Conservation (phyloP, 306 rosid genomes). For the Rosa persica region DNA sequence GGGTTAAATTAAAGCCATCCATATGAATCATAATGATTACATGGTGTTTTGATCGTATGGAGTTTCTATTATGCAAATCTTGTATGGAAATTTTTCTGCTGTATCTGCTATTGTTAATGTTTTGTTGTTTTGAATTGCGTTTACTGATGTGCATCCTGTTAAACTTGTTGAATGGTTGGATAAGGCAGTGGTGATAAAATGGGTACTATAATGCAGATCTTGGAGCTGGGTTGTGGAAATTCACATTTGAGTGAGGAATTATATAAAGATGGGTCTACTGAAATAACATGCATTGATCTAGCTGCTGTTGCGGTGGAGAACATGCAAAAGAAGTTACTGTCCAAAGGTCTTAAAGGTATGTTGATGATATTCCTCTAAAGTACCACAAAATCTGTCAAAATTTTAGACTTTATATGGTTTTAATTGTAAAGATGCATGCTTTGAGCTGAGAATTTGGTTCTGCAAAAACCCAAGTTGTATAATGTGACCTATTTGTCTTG, state of each 20-base stretch:
- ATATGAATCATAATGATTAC: neutral
- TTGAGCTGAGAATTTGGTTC: too few species aligned
- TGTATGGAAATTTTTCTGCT: neutral
- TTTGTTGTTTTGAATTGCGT: neutral
- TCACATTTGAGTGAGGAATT: conserved; percentile 77
- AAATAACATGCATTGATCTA: conserved; percentile 85
- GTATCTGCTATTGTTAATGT: neutral
- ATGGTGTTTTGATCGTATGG: neutral
- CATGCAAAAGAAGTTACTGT: conserved; percentile 59
- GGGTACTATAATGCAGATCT: conserved; percentile 43
- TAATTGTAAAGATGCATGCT: too few species aligned
- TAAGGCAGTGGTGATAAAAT: conserved; percentile 20
- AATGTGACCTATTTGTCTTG: too few species aligned
- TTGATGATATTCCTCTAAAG: conserved; percentile 6
- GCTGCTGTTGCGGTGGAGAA: conserved; percentile 80
- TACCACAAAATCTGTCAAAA: too few species aligned
- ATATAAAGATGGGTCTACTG: conserved; percentile 63
- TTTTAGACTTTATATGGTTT: too few species aligned
- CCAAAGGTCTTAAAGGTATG: conserved; percentile 64
- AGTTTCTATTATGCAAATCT: neutral
- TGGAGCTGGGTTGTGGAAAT: conserved; percentile 95
- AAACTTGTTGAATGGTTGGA: neutral
- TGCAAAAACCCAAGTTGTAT: too few species aligned
- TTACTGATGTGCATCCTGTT: neutral
- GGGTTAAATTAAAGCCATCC: neutral